Evolutionary conservation across 2,329 filamentous ascomycete species (phyloP).

Genomic region (Gremmenia infestans): DNA sequence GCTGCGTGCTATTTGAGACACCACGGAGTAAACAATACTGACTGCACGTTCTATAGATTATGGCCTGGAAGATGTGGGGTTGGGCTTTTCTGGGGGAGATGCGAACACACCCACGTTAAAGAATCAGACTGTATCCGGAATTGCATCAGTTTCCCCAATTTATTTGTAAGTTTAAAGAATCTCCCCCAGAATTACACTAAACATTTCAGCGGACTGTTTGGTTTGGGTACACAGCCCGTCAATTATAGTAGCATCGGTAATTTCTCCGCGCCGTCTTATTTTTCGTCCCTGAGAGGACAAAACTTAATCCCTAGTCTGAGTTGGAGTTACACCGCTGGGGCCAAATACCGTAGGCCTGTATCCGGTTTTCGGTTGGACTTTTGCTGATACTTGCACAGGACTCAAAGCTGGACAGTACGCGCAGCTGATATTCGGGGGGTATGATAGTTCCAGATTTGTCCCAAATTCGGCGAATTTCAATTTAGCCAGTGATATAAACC

Average conservation of each 20-base stretch:
- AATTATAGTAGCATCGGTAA: constrained; percentile 37
- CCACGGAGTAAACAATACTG: no score
- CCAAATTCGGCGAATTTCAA: constrained; percentile 35
- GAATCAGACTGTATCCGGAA: constrained; percentile 20
- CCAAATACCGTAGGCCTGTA: constrained; percentile 47
- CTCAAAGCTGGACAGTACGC: constrained; percentile 31
- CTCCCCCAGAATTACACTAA: constrained; percentile 1
- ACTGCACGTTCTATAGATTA: constrained; percentile 1
- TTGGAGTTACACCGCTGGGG: constrained; percentile 63
- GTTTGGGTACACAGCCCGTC: constrained; percentile 35
- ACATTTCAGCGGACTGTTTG: constrained; percentile 33
- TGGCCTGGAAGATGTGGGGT: constrained; percentile 17
- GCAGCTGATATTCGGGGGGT: constrained; percentile 37
- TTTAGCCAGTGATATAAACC: constrained; percentile 35
- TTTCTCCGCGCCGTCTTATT: constrained; percentile 32
- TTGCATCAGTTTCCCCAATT: constrained; percentile 33
- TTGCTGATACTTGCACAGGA: constrained; percentile 3
- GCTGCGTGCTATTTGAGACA: no score
- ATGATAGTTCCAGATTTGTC: constrained; percentile 35
- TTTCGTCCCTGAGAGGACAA: constrained; percentile 34
- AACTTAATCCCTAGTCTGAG: constrained; percentile 35
- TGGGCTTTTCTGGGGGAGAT: constrained; percentile 13
- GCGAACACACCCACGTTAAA: constrained; percentile 20
- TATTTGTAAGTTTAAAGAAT: constrained; percentile 30
- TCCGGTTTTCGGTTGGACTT: not conserved